Base-by-base conservation (phyloP, 2,329 filamentous ascomycete genomes). In the Berkeleyomyces rouxiae region DNA sequence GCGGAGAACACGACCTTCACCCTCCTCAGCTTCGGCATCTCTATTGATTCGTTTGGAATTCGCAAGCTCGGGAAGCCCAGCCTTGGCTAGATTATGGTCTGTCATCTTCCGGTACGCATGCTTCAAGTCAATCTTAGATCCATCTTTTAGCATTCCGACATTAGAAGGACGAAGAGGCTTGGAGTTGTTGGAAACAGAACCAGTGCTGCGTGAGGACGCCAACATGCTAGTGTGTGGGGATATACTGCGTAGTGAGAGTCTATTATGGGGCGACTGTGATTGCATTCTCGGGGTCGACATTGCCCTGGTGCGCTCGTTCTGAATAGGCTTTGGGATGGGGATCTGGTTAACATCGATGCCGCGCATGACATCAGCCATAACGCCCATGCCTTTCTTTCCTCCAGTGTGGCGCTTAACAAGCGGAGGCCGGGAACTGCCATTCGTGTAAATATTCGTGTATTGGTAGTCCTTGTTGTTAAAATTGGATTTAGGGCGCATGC, bases 51-150 rank as follows among this genome's bases (percentile, higher is more conserved):
- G 68, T 69, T 84, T 85, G 59, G 81, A 79, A 66, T 79, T 76
- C 16, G 84, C 79, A 31, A 88, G 74, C 59, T 78, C 76, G 5
- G 85, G 79, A 40, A 92, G 73, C 59, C 77, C 79, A 4, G 84
- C 83, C 39, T 78, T 79, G 3, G 82, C 77, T 51, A 91, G 73
- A 59, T 85, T 84, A 9, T 85, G 85, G 69, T 91, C 85, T 1
- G 87, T 89, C 16, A 90, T 74, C 64, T 82, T 80, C 59, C 84
- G 79, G 69, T 90, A 88, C 3, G 86, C 85, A 66, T 77, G 85
- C 64, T 79, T 82, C 72, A 87, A 81, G 69, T 90, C 85, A 60
- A 90, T 74, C 1, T 81, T 71, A 57, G 80, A 78, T 9, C 82
- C 83, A 61, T 83, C 82, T 49, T 82, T 79, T 3, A 87, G 76